Evolutionary conservation across 257 asterid genomes (phyloP), one percentile per base, ranked within the genome.

Genomic region (Salvia hispanica): DNA sequence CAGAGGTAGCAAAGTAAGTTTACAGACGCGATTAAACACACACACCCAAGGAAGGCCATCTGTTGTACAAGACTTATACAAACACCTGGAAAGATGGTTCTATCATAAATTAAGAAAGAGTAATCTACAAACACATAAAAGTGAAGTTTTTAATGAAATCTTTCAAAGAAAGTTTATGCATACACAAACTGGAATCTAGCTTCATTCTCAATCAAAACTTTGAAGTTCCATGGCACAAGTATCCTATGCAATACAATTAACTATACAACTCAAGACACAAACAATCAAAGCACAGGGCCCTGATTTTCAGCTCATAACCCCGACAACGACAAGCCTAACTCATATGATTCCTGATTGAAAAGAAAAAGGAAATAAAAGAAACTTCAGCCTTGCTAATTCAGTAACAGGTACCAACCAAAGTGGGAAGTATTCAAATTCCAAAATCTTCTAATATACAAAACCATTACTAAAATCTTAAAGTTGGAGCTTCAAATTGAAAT

Each of bases 61-160:
- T 63, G 33, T 51, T 50, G 12, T 9, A 39, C 6, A 9, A 12
- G 12, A 62, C 9, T 33, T 54, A 42, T 69, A 58, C 64, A 66
- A 76, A 66, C 21, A 46, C 48, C 9, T 36, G 4, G 0, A 55
- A 40, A 9, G 11, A 45, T 33, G 58, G 25, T 28, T 39, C 65
- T 21, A 63, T 7, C 13, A 55, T 11, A 37, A 62, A 31, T 40
- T 14, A 51, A 50, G 25, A 28, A 48, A 40, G 18, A 59, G 44
- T 25, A 44, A 14, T 63, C 42, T 18, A 53, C 18, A 16, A 6
- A 37, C 51, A 52, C n/a, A 16, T 4, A 15, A 43, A 44, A 0
- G 56, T 51, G 60, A 28, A 42, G 16, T 18, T 34, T 31, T 61
- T 13, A 44, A 51, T 45, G 48, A 42, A 5, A 15, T 1, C 13